phyloP scores from a whole-genome alignment of 768 basidiomycete species.

The Artomyces pyxidatus region DNA sequence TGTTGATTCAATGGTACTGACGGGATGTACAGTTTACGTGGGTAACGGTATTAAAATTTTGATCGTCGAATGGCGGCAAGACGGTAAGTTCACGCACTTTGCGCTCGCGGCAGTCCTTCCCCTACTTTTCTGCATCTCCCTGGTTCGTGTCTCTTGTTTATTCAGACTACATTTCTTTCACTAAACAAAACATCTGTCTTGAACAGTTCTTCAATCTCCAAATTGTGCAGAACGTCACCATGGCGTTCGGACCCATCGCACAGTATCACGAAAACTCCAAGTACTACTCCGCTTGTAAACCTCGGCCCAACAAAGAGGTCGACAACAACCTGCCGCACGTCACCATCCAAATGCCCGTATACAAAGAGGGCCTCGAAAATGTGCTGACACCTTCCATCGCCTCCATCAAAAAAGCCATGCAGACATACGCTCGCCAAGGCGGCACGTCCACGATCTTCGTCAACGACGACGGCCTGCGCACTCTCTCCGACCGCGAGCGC shows the following conservation, averaged over 20 bases:
- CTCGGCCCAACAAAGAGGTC: slow-evolving; percentile 34
- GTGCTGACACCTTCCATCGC: slow-evolving; percentile 45
- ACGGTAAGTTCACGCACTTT: slow-evolving; percentile 35
- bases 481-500: slow-evolving; percentile 36
- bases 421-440: slow-evolving; percentile 59
- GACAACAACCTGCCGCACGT: slow-evolving; percentile 39
- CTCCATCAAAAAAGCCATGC: slow-evolving; percentile 52
- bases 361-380: slow-evolving; percentile 45
- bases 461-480: slow-evolving; percentile 55
- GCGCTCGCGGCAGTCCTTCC: slow-evolving; percentile 35
- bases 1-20: not conserved
- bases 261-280: slow-evolving; percentile 45
- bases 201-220: slow-evolving; percentile 32
- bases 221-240: slow-evolving; percentile 33
- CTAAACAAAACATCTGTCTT: not conserved
- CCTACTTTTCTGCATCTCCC: slow-evolving; percentile 37
- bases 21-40: slow-evolving; percentile 43
- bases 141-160: slow-evolving; percentile 22
- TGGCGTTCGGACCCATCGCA: slow-evolving; percentile 42
- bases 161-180: too few relatives aligned
- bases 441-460: slow-evolving; percentile 50
- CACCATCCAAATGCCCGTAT: slow-evolving; percentile 51
- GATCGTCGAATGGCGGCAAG: slow-evolving; percentile 44
- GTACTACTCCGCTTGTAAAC: slow-evolving; percentile 42
- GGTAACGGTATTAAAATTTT: slow-evolving; percentile 55